These are phyloP conservation scores for Silybum marianum DNA, from an alignment of 129 eudicot genomes.

Conservation along the genomic window DNA sequence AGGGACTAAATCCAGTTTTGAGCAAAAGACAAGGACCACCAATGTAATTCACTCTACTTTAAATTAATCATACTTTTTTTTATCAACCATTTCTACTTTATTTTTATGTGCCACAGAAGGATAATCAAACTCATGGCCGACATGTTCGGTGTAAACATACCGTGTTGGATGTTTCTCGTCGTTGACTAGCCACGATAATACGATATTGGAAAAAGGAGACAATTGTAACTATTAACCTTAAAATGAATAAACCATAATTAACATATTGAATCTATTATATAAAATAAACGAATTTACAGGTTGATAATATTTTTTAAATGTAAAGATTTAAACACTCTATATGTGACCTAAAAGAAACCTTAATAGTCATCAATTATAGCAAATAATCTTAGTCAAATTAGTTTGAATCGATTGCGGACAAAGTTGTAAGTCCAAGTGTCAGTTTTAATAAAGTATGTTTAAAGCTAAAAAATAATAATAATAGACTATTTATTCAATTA, in stretches of 20 bases:
- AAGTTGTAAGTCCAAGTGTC: not conserved
- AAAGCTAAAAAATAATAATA: too few relatives aligned
- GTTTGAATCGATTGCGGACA: not conserved
- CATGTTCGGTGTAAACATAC: not conserved
- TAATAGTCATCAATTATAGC: not conserved
- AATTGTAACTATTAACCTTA: not conserved
- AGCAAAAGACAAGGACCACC: too few relatives aligned
- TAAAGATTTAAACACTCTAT: not conserved
- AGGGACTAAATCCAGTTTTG: too few relatives aligned
- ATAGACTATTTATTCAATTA: too few relatives aligned
- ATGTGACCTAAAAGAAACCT: not conserved
- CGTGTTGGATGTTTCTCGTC: not conserved
- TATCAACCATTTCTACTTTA: not conserved
- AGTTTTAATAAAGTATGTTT: too few relatives aligned
- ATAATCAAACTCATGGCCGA: not conserved
- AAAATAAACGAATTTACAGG: not conserved
- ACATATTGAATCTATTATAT: not conserved
- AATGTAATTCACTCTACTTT: too few relatives aligned
- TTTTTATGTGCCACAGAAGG: not conserved
- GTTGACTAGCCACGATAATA: not conserved
- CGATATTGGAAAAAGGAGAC: not conserved
- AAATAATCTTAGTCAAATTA: not conserved
- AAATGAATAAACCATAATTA: not conserved
- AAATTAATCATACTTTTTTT: not conserved
- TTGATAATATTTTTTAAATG: not conserved